A percentile compares a stretch with the other conserved stretches of the same genome.
Evolutionary conservation across 805 yeast genomes (phyloP).

Genomic region (Schwanniomyces polymorphus): DNA sequence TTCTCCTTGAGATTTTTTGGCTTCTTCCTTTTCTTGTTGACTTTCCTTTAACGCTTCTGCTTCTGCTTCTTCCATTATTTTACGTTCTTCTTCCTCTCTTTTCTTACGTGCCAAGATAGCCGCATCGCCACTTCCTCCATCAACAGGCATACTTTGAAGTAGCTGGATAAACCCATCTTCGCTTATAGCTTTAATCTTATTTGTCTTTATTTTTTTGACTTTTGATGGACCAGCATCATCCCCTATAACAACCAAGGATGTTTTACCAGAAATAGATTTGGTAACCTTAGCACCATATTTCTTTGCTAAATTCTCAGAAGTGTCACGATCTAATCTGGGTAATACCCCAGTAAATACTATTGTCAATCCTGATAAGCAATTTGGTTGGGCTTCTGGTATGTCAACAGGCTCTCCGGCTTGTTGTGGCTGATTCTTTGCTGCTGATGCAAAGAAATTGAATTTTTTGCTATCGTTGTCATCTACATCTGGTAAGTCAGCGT

Average conservation of each 20-base stretch:
- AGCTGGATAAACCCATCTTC: slow-evolving; percentile 84
- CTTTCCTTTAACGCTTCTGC: slow-evolving; percentile 37
- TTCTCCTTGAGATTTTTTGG: slow-evolving; percentile 5
- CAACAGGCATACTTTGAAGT: slow-evolving; percentile 78
- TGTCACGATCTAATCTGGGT: slow-evolving; percentile 75
- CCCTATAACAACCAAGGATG: slow-evolving; percentile 88
- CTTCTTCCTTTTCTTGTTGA: slow-evolving; percentile 12
- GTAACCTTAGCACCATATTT: slow-evolving; percentile 91
- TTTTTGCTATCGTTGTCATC: slow-evolving; percentile 53
- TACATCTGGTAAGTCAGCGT: slow-evolving; percentile 65
- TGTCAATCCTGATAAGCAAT: slow-evolving; percentile 85
- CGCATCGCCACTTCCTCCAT: slow-evolving; percentile 82
- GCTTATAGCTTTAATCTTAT: slow-evolving; percentile 75
- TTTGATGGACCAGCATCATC: slow-evolving; percentile 98
- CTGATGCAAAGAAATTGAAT: slow-evolving; percentile 50
- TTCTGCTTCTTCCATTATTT: slow-evolving; percentile 44
- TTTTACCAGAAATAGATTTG: slow-evolving; percentile 79
- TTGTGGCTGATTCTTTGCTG: slow-evolving; percentile 15
- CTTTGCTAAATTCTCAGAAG: slow-evolving; percentile 74
- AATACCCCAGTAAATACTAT: slow-evolving; percentile 92
- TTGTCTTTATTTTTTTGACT: slow-evolving; percentile 71
- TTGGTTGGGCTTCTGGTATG: slow-evolving; percentile 79
- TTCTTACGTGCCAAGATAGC: slow-evolving; percentile 75
- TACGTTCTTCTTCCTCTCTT: slow-evolving; percentile 64
- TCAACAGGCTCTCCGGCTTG: slow-evolving; percentile 39